These are phyloP conservation scores for Aspergillus tanneri DNA, from an alignment of 2,329 filamentous ascomycete species.

Conservation along the genomic window DNA sequence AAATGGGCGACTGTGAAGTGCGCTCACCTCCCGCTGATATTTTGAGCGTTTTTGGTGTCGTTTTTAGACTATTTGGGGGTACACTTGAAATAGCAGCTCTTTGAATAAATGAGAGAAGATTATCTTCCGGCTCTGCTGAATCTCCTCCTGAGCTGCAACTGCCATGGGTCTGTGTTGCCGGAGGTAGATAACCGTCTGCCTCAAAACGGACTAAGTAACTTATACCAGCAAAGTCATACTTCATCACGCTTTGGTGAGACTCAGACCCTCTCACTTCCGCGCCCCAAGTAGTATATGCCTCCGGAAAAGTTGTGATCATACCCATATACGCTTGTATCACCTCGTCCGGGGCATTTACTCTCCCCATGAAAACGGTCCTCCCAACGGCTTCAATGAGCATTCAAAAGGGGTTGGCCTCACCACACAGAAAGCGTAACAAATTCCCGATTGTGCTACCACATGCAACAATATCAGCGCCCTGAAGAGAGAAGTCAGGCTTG, in stretches of 20 bases:
- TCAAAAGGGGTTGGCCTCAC: conserved; percentile 53
- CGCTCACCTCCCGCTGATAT: too few species aligned
- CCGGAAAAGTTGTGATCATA: conserved; percentile 67
- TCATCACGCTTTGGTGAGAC: conserved; percentile 63
- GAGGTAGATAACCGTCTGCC: conserved; percentile 56
- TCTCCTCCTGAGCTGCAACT: too few species aligned
- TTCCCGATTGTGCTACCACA: conserved; percentile 63
- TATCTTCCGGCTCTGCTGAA: too few species aligned
- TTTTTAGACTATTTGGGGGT: too few species aligned
- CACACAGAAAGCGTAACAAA: conserved; percentile 57
- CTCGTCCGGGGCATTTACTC: too few species aligned
- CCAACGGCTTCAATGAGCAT: conserved; percentile 59
- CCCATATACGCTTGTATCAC: too few species aligned
- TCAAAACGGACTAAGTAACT: conserved; percentile 57
- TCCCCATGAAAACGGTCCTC: conserved; percentile 61
- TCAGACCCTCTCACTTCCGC: conserved; percentile 52
- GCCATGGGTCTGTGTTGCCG: too few species aligned
- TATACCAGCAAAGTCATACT: conserved; percentile 58
- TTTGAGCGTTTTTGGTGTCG: too few species aligned
- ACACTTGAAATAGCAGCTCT: too few species aligned
- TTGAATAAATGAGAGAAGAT: too few species aligned
- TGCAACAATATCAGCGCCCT: conserved; percentile 55
- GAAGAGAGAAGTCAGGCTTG: conserved; percentile 37
- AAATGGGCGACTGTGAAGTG: too few species aligned
- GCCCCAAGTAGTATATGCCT: conserved; percentile 65